Conservation (phyloP, 2,329 filamentous ascomycete species). For the Phyllachora maydis region DNA sequence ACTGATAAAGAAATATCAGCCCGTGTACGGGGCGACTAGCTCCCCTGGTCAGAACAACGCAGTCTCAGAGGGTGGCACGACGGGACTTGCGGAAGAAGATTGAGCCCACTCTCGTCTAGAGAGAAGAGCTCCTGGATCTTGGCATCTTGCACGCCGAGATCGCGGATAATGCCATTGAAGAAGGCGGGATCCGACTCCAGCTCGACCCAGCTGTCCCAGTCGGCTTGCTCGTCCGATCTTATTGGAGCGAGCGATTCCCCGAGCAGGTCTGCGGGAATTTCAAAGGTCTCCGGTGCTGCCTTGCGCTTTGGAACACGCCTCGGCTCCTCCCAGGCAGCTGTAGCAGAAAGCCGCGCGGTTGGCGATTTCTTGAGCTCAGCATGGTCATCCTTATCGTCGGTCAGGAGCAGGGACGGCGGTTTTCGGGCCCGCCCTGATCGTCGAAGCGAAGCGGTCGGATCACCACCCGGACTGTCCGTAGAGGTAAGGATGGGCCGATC, state of each 20-base stretch:
- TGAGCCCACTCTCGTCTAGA: conserved; percentile 44
- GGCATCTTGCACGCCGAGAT: conserved; percentile 55
- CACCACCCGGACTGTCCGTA: too few species aligned
- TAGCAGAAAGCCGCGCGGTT: too few species aligned
- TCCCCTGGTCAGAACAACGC: conserved; percentile 1
- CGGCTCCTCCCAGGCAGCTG: not conserved
- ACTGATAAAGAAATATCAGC: conserved; percentile 77
- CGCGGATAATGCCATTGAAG: conserved; percentile 68
- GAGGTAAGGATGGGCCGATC: too few species aligned
- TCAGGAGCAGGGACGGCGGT: too few species aligned
- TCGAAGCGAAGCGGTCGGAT: too few species aligned
- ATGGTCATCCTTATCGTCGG: too few species aligned
- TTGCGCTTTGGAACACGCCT: conserved; percentile 8
- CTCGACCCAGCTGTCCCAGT: conserved; percentile 60
- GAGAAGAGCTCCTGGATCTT: conserved; percentile 59
- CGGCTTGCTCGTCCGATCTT: conserved; percentile 27
- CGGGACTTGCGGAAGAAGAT: conserved; percentile 34
- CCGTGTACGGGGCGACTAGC: conserved; percentile 57
- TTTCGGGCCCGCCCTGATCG: too few species aligned
- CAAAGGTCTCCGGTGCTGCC: conserved; percentile 8
- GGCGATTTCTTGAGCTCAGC: too few species aligned
- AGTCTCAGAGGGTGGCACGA: not conserved
- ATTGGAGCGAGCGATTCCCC: conserved; percentile 24
- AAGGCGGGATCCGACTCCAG: conserved; percentile 77
- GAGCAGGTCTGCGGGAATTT: conserved; percentile 18